Percentiles rank a stretch among this genome's conserved stretches.
phyloP scores from a whole-genome alignment of 306 rosid species.

The Sicyos baderoa region DNA sequence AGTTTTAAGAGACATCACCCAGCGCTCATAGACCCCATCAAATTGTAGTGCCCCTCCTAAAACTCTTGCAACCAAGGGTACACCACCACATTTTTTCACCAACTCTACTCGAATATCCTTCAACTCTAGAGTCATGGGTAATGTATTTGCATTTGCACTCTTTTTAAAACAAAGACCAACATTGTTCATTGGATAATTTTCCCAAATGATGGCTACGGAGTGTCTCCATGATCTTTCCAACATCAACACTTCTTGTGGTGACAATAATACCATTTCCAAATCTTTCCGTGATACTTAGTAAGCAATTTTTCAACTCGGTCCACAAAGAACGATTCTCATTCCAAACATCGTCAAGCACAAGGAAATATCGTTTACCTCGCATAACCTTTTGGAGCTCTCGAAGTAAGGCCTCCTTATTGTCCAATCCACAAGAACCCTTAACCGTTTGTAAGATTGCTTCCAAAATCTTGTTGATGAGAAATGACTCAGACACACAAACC shows the following conservation, averaged over 20 bases:
- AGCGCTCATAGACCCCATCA: not conserved
- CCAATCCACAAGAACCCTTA: not conserved
- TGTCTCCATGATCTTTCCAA: not conserved
- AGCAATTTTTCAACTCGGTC: not conserved
- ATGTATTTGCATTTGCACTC: not conserved
- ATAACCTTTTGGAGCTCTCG: not conserved
- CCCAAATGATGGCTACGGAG: not conserved
- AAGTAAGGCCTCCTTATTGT: not conserved
- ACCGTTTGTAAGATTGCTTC: not conserved
- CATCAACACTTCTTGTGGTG: conserved; percentile 11
- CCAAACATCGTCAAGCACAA: conserved; percentile 21
- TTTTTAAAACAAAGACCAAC: conserved; percentile 8
- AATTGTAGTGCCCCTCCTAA: conserved; percentile 11
- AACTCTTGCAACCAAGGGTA: conserved; percentile 17
- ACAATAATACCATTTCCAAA: not conserved
- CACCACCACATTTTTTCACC: conserved; percentile 16
- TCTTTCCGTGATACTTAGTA: not conserved
- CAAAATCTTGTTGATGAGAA: conserved; percentile 5
- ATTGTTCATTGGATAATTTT: not conserved
- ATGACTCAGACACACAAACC: conserved; percentile 21
- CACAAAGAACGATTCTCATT: not conserved
- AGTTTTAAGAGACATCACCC: not conserved
- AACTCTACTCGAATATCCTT: not conserved
- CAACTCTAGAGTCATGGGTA: not conserved
- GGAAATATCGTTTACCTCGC: conserved; percentile 14